These are phyloP conservation scores for Globisporangium takayamanum DNA, from an alignment of 352 stramenopile species.

Conservation along the genomic window DNA sequence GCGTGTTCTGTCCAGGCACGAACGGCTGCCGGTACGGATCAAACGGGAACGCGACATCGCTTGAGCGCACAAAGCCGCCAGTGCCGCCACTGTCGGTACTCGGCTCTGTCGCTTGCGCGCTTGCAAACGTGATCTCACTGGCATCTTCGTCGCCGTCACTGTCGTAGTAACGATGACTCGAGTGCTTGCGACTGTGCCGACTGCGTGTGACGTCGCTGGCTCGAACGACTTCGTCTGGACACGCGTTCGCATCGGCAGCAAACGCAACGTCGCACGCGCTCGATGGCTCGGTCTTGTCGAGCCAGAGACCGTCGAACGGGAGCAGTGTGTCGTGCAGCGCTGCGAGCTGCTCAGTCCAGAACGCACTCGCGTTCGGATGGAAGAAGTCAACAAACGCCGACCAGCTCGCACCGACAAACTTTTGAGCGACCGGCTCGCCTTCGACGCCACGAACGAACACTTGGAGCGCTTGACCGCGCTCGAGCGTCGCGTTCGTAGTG, in stretches of 20 bases:
- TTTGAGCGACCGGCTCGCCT: slow-evolving; percentile 57
- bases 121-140: slow-evolving; percentile 4
- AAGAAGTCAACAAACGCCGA: slow-evolving; percentile 84
- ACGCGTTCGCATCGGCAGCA: slow-evolving; percentile 31
- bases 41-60: slow-evolving; percentile 69
- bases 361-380: slow-evolving; percentile 59
- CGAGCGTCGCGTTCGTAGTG: slow-evolving; percentile 19
- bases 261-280: slow-evolving; percentile 54
- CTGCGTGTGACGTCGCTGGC: too few relatives aligned
- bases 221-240: slow-evolving; percentile 3
- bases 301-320: slow-evolving; percentile 78
- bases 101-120: neutral
- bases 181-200: too few relatives aligned
- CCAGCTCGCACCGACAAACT: slow-evolving; percentile 57
- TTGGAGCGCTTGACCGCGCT: slow-evolving; percentile 35
- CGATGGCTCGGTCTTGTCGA: slow-evolving; percentile 79
- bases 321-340: slow-evolving; percentile 54
- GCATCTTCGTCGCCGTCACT: neutral
- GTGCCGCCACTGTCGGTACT: neutral
- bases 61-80: slow-evolving; percentile 52
- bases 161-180: too few relatives aligned
- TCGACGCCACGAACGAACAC: slow-evolving; percentile 76
- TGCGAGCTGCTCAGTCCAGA: slow-evolving; percentile 60
- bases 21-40: slow-evolving; percentile 80
- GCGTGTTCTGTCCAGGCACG: slow-evolving; percentile 45